phyloP scores from a whole-genome alignment of 2,329 filamentous ascomycete genomes.

The Leptographium wingfieldii region DNA sequence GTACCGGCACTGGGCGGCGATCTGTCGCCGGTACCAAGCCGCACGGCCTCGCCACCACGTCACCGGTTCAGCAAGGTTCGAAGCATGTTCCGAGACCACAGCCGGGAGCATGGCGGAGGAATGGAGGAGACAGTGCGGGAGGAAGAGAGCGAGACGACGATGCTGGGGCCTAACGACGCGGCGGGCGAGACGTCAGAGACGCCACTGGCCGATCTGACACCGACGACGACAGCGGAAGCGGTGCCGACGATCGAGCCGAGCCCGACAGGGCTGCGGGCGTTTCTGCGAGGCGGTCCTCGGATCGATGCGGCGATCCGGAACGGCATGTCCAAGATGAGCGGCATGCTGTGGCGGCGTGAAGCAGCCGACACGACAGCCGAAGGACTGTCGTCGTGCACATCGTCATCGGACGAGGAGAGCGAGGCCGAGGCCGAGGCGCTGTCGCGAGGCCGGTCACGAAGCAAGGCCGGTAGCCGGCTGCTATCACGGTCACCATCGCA shows the following conservation, averaged over 20 bases:
- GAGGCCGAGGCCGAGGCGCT: slow-evolving; percentile 25
- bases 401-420: slow-evolving; percentile 30
- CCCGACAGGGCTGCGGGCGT: slow-evolving; percentile 42
- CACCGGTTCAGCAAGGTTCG: slow-evolving; percentile 45
- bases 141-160: background rate
- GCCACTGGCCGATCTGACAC: slow-evolving; percentile 13
- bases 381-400: slow-evolving; percentile 16
- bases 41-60: slow-evolving; percentile 49
- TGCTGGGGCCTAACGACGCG: background rate
- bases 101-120: slow-evolving; percentile 26
- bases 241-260: background rate
- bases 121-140: background rate
- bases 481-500: slow-evolving; percentile 21
- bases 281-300: slow-evolving; percentile 52
- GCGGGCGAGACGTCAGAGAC: slow-evolving; percentile 7
- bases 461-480: slow-evolving; percentile 4
- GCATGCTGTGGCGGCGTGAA: slow-evolving; percentile 45
- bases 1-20: slow-evolving; percentile 50
- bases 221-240: background rate
- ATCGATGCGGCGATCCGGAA: slow-evolving; percentile 59
- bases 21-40: slow-evolving; percentile 49
- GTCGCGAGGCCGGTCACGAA: slow-evolving; percentile 25
- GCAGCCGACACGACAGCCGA: slow-evolving; percentile 15
- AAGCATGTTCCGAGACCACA: slow-evolving; percentile 42
- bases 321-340: slow-evolving; percentile 42